These are phyloP conservation scores for Isabelozyma rhagii DNA, from an alignment of 805 yeast species.

Conservation along the genomic window DNA sequence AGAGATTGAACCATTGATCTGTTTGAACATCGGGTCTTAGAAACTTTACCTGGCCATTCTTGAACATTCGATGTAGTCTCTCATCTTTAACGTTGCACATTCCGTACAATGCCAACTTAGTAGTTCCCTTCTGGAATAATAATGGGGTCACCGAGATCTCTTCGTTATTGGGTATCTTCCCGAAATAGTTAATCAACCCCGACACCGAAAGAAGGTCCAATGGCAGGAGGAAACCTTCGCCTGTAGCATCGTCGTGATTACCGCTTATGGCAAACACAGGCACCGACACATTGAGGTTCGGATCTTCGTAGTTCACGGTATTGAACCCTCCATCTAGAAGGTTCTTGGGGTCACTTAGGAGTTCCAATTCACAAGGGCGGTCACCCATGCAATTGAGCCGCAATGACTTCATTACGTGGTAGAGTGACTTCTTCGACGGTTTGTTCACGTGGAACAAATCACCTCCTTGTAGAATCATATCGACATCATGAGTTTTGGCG, in stretches of 20 bases:
- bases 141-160: slow-evolving; percentile 72
- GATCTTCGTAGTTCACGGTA: slow-evolving; percentile 84
- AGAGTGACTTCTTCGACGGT: slow-evolving; percentile 83
- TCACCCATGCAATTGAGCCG: slow-evolving; percentile 78
- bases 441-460: slow-evolving; percentile 89
- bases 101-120: slow-evolving; percentile 85
- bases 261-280: slow-evolving; percentile 94
- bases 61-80: slow-evolving; percentile 74
- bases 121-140: slow-evolving; percentile 75
- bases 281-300: slow-evolving; percentile 80
- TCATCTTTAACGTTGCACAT: slow-evolving; percentile 88
- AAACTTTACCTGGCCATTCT: slow-evolving; percentile 77
- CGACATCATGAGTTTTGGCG: slow-evolving; percentile 70
- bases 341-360: slow-evolving; percentile 72
- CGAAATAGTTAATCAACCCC: slow-evolving; percentile 88
- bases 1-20: slow-evolving; percentile 76
- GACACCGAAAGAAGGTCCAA: slow-evolving; percentile 78
- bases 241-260: slow-evolving; percentile 95
- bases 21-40: slow-evolving; percentile 58
- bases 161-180: slow-evolving; percentile 74
- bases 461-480: slow-evolving; percentile 88
- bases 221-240: slow-evolving; percentile 77
- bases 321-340: slow-evolving; percentile 63
- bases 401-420: slow-evolving; percentile 72
- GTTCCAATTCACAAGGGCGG: slow-evolving; percentile 79